Conservation (phyloP, 345 rosid genomes). For the Pistacia vera region DNA sequence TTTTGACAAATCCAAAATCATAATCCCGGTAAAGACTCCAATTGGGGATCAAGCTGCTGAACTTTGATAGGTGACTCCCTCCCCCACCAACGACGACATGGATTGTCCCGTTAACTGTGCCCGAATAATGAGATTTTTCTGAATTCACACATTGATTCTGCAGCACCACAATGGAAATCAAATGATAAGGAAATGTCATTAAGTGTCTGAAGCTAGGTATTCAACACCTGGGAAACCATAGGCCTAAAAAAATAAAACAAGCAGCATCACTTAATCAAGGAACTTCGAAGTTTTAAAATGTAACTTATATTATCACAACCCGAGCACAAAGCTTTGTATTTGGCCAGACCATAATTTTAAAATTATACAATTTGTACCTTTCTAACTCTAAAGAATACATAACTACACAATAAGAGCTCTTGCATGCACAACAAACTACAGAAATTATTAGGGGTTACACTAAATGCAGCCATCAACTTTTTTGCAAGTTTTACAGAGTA, state of each 20-base stretch:
- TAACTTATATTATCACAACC: too few relatives aligned
- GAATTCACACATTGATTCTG: conserved; percentile 69
- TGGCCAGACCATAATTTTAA: background rate
- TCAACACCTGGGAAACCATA: background rate
- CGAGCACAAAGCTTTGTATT: background rate
- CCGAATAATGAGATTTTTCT: conserved; percentile 63
- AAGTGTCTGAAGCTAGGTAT: background rate
- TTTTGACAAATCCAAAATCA: conserved; percentile 79
- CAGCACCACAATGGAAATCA: conserved; percentile 22
- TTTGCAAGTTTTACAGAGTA: background rate
- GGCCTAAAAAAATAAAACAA: background rate
- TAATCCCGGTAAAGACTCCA: conserved; percentile 84
- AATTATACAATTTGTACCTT: background rate
- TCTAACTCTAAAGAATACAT: background rate
- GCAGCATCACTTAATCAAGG: background rate
- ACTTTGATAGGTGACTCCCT: conserved; percentile 69
- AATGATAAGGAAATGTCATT: background rate
- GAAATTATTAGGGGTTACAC: background rate
- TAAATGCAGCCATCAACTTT: background rate
- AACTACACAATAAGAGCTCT: too few relatives aligned
- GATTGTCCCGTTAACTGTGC: conserved; percentile 71
- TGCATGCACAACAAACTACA: background rate
- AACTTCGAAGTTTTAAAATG: too few relatives aligned
- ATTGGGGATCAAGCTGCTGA: conserved; percentile 46
- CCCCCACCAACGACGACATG: conserved; percentile 92